Percentiles rank a stretch among this genome's conserved stretches.
These are phyloP conservation scores for Graphilbum fragrans DNA, from an alignment of 2,329 filamentous ascomycete genomes.

Conservation along the genomic window DNA sequence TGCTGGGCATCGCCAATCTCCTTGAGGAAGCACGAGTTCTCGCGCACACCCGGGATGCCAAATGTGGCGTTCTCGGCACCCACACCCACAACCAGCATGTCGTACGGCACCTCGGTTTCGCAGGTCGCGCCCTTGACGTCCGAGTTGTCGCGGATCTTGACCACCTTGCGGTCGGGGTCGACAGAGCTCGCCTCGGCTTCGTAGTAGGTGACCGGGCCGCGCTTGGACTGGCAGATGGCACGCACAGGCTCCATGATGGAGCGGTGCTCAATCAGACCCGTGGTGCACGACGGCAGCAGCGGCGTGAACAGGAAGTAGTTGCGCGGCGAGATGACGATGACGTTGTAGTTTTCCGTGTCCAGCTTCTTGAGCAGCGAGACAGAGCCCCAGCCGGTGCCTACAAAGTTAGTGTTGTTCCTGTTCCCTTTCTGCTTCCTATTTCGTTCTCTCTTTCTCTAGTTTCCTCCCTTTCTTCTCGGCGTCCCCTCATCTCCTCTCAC, in stretches of 20 bases:
- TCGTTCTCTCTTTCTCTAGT: too few species aligned
- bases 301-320: conserved; percentile 99
- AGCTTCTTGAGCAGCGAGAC: conserved; percentile 97
- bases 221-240: conserved; percentile 91
- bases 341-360: conserved; percentile 98
- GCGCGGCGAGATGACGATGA: conserved; percentile 90
- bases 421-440: too few species aligned
- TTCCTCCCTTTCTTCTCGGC: too few species aligned
- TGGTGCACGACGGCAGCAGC: conserved; percentile 92
- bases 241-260: conserved; percentile 99
- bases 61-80: conserved; percentile 98
- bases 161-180: conserved; percentile 78
- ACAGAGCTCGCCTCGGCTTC: conserved; percentile 95
- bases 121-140: conserved; percentile 76
- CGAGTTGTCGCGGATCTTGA: conserved; percentile 85
- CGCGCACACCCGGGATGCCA: conserved; percentile 87
- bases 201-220: conserved; percentile 87
- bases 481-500: conserved; percentile 1
- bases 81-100: conserved; percentile 96
- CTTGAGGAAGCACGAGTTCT: conserved; percentile 96
- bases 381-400: conserved; percentile 90
- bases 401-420: conserved; percentile 8
- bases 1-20: conserved; percentile 92
- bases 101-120: conserved; percentile 85
- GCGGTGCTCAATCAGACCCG: conserved; percentile 93